Percentiles rank a stretch among this genome's conserved stretches.
These are phyloP conservation scores for Microdochium nivale DNA, from an alignment of 2,329 filamentous ascomycete species.

Conservation along the genomic window DNA sequence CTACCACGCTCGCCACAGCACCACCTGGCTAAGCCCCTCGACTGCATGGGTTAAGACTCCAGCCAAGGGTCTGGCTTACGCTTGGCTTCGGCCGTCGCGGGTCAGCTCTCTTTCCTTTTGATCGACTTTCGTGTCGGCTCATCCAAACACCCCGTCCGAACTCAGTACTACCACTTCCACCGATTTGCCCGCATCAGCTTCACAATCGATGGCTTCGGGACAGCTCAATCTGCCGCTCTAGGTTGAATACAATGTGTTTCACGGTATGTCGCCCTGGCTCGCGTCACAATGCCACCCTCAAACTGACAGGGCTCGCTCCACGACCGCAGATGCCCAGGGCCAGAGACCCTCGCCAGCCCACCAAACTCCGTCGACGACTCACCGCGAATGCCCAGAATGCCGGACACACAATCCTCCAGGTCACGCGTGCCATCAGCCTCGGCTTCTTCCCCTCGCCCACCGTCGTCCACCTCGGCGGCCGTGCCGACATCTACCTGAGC, in stretches of 20 bases:
- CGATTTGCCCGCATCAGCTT: neutral
- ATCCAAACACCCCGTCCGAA: neutral
- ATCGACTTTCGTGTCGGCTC: neutral
- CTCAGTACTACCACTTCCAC: neutral
- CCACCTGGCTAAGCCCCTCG: constrained; percentile 1
- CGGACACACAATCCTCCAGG: constrained; percentile 17
- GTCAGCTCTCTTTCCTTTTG: neutral
- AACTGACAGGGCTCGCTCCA: neutral
- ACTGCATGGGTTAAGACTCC: neutral
- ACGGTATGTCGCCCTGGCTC: neutral
- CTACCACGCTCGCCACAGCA: no score
- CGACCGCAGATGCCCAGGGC: neutral
- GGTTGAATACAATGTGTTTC: neutral
- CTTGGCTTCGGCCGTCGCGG: neutral
- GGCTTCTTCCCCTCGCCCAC: constrained; percentile 19
- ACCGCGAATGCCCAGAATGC: constrained; percentile 17
- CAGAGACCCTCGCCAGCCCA: neutral
- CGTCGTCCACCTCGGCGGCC: constrained; percentile 15
- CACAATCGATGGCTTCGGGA: neutral
- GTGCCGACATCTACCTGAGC: constrained; percentile 31
- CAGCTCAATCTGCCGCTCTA: neutral
- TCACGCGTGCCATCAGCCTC: constrained; percentile 21
- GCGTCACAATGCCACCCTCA: neutral
- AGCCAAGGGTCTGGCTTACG: neutral
- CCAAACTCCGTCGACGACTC: constrained; percentile 12